These are phyloP conservation scores for Xanthoconium stramineum DNA, from an alignment of 768 basidiomycete species.

Conservation along the genomic window DNA sequence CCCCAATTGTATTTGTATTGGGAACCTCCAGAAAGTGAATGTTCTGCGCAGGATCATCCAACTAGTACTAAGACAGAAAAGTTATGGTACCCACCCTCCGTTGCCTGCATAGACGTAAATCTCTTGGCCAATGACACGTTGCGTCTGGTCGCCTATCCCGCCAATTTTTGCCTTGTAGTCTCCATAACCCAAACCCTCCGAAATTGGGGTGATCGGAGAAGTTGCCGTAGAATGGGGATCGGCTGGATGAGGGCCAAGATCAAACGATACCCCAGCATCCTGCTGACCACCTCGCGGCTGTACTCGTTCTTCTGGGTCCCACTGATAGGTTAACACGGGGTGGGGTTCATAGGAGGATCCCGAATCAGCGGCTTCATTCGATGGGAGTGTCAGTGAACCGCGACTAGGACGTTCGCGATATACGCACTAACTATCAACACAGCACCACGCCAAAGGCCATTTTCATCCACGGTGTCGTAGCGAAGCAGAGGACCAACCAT, in stretches of 20 bases:
- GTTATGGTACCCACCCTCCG: slow-evolving; percentile 43
- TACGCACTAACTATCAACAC: slow-evolving; percentile 84
- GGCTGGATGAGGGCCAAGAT: slow-evolving; percentile 70
- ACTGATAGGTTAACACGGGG: slow-evolving; percentile 66
- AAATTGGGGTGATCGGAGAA: slow-evolving; percentile 20
- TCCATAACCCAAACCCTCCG: slow-evolving; percentile 5
- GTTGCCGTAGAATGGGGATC: slow-evolving; percentile 58
- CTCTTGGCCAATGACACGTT: slow-evolving; percentile 59
- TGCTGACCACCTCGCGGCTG: slow-evolving; percentile 14
- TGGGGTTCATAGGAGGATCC: slow-evolving; percentile 76
- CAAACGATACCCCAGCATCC: slow-evolving; percentile 38
- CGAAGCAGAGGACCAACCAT: slow-evolving; percentile 91
- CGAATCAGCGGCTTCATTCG: slow-evolving; percentile 60
- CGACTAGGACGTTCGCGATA: not conserved
- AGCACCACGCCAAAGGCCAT: slow-evolving; percentile 83
- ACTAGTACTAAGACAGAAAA: not conserved
- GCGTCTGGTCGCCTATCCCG: slow-evolving; percentile 31
- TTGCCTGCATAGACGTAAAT: slow-evolving; percentile 64
- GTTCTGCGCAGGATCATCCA: slow-evolving; percentile 44
- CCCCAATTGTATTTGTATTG: slow-evolving; percentile 75
- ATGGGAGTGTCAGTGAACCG: not conserved
- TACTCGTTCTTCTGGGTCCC: slow-evolving; percentile 56
- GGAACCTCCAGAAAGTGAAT: slow-evolving; percentile 93
- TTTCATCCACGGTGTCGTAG: slow-evolving; percentile 82
- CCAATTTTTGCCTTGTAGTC: slow-evolving; percentile 20